phyloP scores from a whole-genome alignment of 495 filamentous ascomycete species.

The Penicillium psychrofluorescens region DNA sequence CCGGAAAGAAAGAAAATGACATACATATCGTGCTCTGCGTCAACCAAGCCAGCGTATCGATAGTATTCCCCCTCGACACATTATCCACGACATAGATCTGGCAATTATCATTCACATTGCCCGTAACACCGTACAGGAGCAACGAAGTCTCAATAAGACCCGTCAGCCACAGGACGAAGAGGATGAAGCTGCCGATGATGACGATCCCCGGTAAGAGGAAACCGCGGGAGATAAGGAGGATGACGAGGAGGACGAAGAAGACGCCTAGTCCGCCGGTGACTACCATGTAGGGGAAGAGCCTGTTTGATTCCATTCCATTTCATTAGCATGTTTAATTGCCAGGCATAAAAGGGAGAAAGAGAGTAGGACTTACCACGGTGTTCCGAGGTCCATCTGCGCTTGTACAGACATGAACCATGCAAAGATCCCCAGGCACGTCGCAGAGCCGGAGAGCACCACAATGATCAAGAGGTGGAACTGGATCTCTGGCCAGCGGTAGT shows the following conservation, averaged over 20 bases:
- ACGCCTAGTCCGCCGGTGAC: constrained; percentile 61
- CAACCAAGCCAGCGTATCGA: constrained; percentile 76
- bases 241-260: constrained; percentile 63
- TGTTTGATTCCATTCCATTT: too few species aligned
- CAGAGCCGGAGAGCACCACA: constrained; percentile 71
- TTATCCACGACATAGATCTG: constrained; percentile 59
- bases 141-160: constrained; percentile 85
- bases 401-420: constrained; percentile 78
- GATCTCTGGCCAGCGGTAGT: constrained; percentile 89
- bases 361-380: constrained; percentile 67
- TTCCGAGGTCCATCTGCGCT: constrained; percentile 55
- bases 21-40: constrained; percentile 82
- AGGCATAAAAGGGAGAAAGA: neutral
- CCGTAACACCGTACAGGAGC: constrained; percentile 75
- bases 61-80: constrained; percentile 50
- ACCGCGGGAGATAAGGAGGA: constrained; percentile 67
- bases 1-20: constrained; percentile 18
- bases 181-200: constrained; percentile 84
- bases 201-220: constrained; percentile 85
- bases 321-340: neutral
- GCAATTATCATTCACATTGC: constrained; percentile 75
- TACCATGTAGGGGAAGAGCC: constrained; percentile 94
- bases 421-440: constrained; percentile 80
- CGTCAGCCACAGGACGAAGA: constrained; percentile 87
- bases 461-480: constrained; percentile 92